Base-by-base conservation (phyloP, 2,329 filamentous ascomycete genomes). In the Cercospora berteroae region DNA sequence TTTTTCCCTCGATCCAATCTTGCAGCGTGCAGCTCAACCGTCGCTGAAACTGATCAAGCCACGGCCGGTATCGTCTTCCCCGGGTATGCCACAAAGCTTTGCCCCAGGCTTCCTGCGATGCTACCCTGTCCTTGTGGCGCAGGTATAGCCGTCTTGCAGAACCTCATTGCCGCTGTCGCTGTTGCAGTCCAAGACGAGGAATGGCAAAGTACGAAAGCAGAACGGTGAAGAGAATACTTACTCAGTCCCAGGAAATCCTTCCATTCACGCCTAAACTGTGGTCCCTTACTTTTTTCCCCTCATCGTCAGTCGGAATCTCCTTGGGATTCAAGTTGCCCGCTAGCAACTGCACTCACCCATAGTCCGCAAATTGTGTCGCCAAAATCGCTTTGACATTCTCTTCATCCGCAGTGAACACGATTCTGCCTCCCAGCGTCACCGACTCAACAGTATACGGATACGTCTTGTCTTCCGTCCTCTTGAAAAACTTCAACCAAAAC, bases 361-460 rank as follows among this genome's bases (percentile, higher is more conserved):
- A 97, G 75, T 96, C 91, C 48, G 81, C 80, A 76, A 97, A 97
- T 76, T 97, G 92, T 1, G 90, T 90, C 0, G 93, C 91, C n/a
- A 97, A 83, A 23, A 97, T 85, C 5, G 94, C 92, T 79, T 97
- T 96, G 81, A 96, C 90, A 76, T 97, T 97, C 75, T 96, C 92
- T 0, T 91, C 90, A 72, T 97, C 93, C 5, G 87, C 86, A 0
- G 94, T 97, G 75, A 95, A 85, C 67, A 96, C 78, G 23, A 90
- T 78, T n/a, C 91, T 87, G 58, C 81, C 77, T 58, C 85, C 84
- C 1, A 87, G 74, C 6, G 88, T 73, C 1, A 82, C 83, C 10
- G 81, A 77, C 79, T 94, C 91, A 44, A 84, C 80, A 0, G 91
- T 94, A 72, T 83, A 88, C 33, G 79, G 75, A 4, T 77, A 76